Conservation (phyloP, 1,284 basidiomycete species). For the Veloboletus limbatus region DNA sequence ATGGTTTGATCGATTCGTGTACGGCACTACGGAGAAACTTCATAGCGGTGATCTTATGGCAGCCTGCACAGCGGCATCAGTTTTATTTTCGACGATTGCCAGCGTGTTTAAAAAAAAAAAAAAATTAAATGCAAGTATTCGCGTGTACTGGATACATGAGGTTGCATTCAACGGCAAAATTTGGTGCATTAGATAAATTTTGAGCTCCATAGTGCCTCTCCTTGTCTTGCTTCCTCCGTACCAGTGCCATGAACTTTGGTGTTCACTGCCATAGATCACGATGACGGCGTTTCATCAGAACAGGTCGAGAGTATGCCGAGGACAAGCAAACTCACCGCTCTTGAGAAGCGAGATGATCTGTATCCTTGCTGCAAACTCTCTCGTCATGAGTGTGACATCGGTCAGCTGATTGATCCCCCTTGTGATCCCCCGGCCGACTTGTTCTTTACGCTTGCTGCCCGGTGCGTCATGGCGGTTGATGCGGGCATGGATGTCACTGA, state of each 20-base stretch:
- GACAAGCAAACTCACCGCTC: conserved; percentile 35
- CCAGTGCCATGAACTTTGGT: conserved; percentile 45
- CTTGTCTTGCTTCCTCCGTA: conserved; percentile 45
- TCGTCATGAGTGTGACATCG: conserved; percentile 46
- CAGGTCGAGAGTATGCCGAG: not conserved
- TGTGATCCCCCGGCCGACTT: conserved; percentile 45
- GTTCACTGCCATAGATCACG: conserved; percentile 37
- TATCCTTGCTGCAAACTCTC: conserved; percentile 48
- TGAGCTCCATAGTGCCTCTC: conserved; percentile 49
- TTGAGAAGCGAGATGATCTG: conserved; percentile 51
- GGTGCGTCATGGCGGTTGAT: conserved; percentile 18
- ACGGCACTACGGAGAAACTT: too few species aligned
- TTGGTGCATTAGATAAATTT: conserved; percentile 39
- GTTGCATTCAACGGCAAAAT: not conserved
- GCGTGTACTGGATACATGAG: too few species aligned
- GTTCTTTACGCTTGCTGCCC: conserved; percentile 33
- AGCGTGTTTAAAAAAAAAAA: too few species aligned
- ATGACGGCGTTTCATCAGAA: conserved; percentile 7
- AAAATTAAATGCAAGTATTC: too few species aligned
- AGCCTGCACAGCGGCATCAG: not conserved
- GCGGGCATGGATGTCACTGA: conserved; percentile 39
- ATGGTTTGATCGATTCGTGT: conserved; percentile 19
- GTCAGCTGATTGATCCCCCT: conserved; percentile 46
- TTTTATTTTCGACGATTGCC: too few species aligned
- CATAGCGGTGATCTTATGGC: too few species aligned